Conservation (phyloP, 108 stramenopile genomes). For the Fragilaria radians region DNA sequence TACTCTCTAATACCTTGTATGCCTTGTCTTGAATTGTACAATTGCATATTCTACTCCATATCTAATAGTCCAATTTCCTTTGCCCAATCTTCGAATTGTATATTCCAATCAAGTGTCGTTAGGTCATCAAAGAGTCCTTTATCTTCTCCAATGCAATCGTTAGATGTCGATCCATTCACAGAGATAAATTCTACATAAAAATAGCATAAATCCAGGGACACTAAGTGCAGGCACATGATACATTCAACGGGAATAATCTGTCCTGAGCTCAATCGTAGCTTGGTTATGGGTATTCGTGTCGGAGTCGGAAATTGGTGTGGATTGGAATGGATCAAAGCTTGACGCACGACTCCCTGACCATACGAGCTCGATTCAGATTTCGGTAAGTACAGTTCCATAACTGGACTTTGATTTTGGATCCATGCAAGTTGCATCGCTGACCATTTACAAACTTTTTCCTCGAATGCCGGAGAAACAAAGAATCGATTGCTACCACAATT, state of each 20-base stretch:
- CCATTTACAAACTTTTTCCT: background rate
- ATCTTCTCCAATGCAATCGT: background rate
- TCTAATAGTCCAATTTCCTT: background rate
- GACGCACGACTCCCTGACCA: background rate
- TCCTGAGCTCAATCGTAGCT: background rate
- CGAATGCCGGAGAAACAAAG: background rate
- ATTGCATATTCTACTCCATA: no score
- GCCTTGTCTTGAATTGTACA: no score
- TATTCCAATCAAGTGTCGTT: background rate
- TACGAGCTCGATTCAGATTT: background rate
- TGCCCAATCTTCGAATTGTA: background rate
- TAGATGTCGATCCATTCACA: background rate
- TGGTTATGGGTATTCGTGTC: background rate
- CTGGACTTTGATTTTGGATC: background rate
- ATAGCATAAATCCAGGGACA: background rate
- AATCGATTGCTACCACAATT: background rate
- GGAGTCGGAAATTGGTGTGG: background rate
- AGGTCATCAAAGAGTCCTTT: background rate
- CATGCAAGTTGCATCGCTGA: background rate
- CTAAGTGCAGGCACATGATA: background rate
- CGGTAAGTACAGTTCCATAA: background rate
- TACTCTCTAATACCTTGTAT: no score
- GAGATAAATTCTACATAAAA: background rate
- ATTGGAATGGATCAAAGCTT: background rate
- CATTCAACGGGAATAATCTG: background rate